These are phyloP conservation scores for Myriosclerotinia duriaeana DNA, from an alignment of 2,329 filamentous ascomycete species.

Conservation along the genomic window DNA sequence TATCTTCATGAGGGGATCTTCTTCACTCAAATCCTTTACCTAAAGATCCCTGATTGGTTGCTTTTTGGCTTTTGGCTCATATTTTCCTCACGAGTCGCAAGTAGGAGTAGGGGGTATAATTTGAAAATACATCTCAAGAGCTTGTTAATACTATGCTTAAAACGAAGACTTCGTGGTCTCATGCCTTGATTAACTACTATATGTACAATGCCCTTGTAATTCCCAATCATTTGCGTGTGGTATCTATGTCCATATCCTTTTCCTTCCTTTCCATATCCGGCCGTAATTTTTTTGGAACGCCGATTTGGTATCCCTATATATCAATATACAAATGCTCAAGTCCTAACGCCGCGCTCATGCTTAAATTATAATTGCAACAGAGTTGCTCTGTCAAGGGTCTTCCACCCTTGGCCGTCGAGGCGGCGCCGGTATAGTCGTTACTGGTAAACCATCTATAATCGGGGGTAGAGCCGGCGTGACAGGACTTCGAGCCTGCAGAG, in stretches of 20 bases:
- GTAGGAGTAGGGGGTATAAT: neutral
- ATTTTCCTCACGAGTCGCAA: neutral
- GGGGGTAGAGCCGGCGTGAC: conserved; percentile 25
- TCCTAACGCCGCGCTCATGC: conserved; percentile 23
- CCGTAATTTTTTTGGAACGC: conserved; percentile 2
- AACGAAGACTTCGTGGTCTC: neutral
- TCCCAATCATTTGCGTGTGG: conserved; percentile 11
- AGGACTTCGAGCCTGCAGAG: conserved; percentile 25
- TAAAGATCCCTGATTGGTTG: neutral
- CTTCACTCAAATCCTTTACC: neutral
- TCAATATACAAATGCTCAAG: conserved; percentile 15
- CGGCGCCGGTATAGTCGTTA: conserved; percentile 38
- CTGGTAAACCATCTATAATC: conserved; percentile 30
- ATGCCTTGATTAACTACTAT: conserved; percentile 13
- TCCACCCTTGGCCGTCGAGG: conserved; percentile 30
- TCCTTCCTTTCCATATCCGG: neutral
- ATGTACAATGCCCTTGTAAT: conserved; percentile 6
- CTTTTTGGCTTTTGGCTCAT: neutral
- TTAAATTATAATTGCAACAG: conserved; percentile 22
- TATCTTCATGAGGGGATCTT: neutral
- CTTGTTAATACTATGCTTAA: conserved; percentile 9
- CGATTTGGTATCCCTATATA: conserved; percentile 8
- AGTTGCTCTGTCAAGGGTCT: neutral
- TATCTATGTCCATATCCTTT: conserved; percentile 15
- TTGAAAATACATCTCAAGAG: neutral